phyloP scores from a whole-genome alignment of 75 land plant species.

The Sequoiadendron giganteum region DNA sequence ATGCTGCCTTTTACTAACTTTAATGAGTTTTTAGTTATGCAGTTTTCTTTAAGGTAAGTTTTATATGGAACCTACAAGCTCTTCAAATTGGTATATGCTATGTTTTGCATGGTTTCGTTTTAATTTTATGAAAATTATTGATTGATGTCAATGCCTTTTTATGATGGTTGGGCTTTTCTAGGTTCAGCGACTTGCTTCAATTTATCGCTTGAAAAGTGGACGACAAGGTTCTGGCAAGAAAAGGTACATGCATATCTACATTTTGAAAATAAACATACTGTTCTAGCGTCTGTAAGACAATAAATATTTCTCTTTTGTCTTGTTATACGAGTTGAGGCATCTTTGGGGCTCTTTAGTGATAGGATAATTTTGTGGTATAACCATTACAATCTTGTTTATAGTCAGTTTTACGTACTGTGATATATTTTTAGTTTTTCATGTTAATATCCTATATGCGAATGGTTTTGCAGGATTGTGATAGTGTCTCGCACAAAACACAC shows the following conservation, averaged over 20 bases:
- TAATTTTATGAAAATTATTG: neutral
- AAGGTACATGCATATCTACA: conserved; percentile 38
- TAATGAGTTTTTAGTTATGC: neutral
- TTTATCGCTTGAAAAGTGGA: conserved; percentile 73
- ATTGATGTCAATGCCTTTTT: neutral
- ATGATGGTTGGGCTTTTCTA: conserved; percentile 19
- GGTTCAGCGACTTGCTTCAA: conserved; percentile 75
- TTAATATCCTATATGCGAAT: conserved; percentile 5
- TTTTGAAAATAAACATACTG: neutral
- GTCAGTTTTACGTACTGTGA: neutral
- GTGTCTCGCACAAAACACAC: conserved; percentile 80
- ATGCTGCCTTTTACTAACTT: neutral
- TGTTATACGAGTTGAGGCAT: neutral
- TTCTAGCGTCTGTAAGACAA: neutral
- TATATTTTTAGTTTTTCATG: neutral
- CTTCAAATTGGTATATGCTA: neutral
- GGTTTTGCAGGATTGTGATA: conserved; percentile 67
- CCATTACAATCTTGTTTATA: neutral
- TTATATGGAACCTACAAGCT: neutral
- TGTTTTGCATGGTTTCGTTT: neutral
- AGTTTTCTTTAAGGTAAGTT: neutral
- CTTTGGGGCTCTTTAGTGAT: neutral
- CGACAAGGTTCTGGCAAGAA: conserved; percentile 87
- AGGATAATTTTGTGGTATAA: too few relatives aligned
- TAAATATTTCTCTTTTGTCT: neutral